Base-by-base conservation (phyloP, 176 grass and related monocot genomes). In the Hyparrhenia diplandra region DNA sequence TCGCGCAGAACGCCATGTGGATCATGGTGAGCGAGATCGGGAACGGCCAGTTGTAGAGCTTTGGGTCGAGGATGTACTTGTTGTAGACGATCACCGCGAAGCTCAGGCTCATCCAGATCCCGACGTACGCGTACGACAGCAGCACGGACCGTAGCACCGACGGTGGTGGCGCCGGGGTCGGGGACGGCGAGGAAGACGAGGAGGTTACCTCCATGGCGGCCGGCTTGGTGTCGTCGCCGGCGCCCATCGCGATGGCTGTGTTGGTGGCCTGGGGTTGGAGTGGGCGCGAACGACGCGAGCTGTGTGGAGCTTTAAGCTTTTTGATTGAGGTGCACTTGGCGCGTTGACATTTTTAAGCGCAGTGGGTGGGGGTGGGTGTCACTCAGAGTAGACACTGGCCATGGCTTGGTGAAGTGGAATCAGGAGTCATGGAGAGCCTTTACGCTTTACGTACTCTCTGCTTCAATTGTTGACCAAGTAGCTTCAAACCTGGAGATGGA, bases 41-140 rank as follows among this genome's bases (percentile, higher is more conserved):
- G 84, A 93, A 97, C 3, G 94, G 91, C 94, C 94, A 97, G 37
- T 83, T 83, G 88, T 93, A 97, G 88, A 97, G 91, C 91, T 93
- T 91, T 2, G 94, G 91, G 63, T 97, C 94, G 1, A 97, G 81
- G 82, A 97, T 97, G 80, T 85, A 97, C 82, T 97, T 97, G 90
- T 97, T 97, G 88, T 91, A 97, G 21, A 97, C 86, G 75, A 97
- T 97, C 51, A 97, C 94, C 0, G 94, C 74, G 84, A 97, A 97
- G 78, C 84, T 88, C 21, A 97, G 88, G 78, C 78, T 80, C 91
- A 97, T 97, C 94, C 94, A 97, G 74, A 97, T 80, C 17, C 69
- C 74, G 18, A 97, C 84, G 52, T 97, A 97, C 73, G 86, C 73
- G 85, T 92, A 97, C 1, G 94, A 94, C 4, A 97, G 54, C 78